phyloP scores from a whole-genome alignment of 1,284 basidiomycete species.

The Malassezia psittaci region DNA sequence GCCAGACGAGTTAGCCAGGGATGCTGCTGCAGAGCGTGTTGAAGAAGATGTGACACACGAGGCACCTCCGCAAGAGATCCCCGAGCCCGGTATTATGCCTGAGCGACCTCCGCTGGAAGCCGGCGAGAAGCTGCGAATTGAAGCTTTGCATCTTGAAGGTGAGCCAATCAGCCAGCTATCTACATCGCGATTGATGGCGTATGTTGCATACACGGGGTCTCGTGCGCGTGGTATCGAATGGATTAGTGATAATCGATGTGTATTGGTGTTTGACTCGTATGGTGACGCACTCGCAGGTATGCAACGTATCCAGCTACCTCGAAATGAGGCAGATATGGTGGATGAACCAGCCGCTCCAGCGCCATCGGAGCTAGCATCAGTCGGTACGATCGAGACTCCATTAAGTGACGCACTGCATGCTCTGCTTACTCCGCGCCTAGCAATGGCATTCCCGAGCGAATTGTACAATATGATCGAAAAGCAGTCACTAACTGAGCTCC shows the following conservation, averaged over 20 bases:
- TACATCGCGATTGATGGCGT: conserved; percentile 43
- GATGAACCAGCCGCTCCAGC: neutral
- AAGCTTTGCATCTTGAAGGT: conserved; percentile 37
- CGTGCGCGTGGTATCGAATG: conserved; percentile 43
- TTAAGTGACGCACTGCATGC: conserved; percentile 19
- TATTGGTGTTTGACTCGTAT: conserved; percentile 33
- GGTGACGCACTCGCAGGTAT: conserved; percentile 4
- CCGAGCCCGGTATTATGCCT: conserved; percentile 1
- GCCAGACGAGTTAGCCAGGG: conserved; percentile 4
- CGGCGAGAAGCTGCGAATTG: conserved; percentile 28
- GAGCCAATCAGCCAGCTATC: conserved; percentile 43
- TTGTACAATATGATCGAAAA: conserved; percentile 37
- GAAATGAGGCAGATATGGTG: neutral
- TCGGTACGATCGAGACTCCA: conserved; percentile 8
- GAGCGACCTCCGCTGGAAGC: conserved; percentile 25
- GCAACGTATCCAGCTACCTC: neutral
- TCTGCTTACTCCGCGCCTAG: conserved; percentile 25
- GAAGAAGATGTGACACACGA: conserved; percentile 1
- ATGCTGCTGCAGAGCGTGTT: neutral
- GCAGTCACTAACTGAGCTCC: conserved; percentile 19
- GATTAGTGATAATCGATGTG: conserved; percentile 40
- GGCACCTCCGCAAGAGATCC: neutral
- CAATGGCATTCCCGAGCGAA: conserved; percentile 25
- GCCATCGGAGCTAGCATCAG: neutral
- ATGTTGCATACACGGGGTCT: conserved; percentile 37